phyloP scores from a whole-genome alignment of 495 filamentous ascomycete species.

The Xylaria castorea region DNA sequence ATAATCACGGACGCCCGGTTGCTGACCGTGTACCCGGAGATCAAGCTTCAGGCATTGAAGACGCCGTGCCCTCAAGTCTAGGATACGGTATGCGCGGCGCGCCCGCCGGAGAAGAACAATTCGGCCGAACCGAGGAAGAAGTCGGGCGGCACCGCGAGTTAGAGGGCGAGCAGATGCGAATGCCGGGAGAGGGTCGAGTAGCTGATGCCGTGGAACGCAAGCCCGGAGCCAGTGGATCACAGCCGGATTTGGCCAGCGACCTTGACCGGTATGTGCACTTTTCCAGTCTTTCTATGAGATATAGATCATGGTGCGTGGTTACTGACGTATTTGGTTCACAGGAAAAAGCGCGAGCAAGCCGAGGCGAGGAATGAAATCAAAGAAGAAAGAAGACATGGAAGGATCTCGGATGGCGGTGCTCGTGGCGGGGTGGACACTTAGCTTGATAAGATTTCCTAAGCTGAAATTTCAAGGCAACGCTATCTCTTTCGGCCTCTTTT shows the following conservation, averaged over 20 bases:
- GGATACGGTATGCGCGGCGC: conserved; percentile 47
- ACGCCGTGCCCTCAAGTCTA: conserved; percentile 44
- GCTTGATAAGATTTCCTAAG: conserved; percentile 10
- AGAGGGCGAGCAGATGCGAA: conserved; percentile 59
- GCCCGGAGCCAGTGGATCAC: conserved; percentile 39
- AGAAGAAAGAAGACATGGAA: conserved; percentile 22
- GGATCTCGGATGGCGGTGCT: conserved; percentile 4
- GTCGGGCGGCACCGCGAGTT: conserved; percentile 52
- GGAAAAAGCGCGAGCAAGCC: conserved; percentile 27
- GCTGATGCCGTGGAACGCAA: conserved; percentile 55
- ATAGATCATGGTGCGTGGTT: background rate
- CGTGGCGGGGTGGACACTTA: conserved; percentile 20
- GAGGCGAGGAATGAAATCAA: conserved; percentile 11
- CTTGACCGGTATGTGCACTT: conserved; percentile 46
- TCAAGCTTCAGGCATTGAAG: conserved; percentile 29
- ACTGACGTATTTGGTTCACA: background rate
- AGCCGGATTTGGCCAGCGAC: conserved; percentile 46
- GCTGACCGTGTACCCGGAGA: conserved; percentile 37
- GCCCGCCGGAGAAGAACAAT: conserved; percentile 33
- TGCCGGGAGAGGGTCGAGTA: conserved; percentile 61
- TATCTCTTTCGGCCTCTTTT: background rate
- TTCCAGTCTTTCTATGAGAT: background rate
- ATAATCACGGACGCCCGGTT: conserved; percentile 37
- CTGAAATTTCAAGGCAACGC: too few relatives aligned
- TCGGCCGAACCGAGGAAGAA: conserved; percentile 39